phyloP scores from a whole-genome alignment of 2,329 filamentous ascomycete species.

The Claviceps sp. region DNA sequence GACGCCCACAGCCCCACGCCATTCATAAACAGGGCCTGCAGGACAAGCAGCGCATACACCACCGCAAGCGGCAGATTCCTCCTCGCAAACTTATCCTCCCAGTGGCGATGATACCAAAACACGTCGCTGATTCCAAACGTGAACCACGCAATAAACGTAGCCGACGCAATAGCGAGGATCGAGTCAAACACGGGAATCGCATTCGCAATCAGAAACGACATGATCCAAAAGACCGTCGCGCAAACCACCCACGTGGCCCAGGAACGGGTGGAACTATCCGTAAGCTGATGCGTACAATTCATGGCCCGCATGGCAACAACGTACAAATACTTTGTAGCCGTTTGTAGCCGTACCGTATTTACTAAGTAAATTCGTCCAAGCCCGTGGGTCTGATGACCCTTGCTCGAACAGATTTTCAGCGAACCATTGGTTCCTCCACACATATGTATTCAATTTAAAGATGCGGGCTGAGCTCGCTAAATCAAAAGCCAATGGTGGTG shows the following conservation, averaged over 20 bases:
- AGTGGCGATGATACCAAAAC: constrained; percentile 24
- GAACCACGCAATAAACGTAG: constrained; percentile 23
- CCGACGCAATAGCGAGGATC: constrained; percentile 22
- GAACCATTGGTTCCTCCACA: too few species aligned
- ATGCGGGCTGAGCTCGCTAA: too few species aligned
- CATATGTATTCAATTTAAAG: too few species aligned
- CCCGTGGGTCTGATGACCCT: too few species aligned
- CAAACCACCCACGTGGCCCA: constrained; percentile 23
- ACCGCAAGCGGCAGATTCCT: constrained; percentile 2
- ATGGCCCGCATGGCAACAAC: constrained; percentile 1
- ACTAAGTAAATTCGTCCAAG: too few species aligned
- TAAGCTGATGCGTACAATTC: constrained; percentile 20
- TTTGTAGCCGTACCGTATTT: too few species aligned
- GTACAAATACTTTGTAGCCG: too few species aligned
- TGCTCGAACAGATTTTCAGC: too few species aligned
- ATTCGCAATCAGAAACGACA: constrained; percentile 22
- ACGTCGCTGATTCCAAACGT: constrained; percentile 22
- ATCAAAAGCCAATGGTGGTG: too few species aligned
- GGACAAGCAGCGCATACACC: constrained; percentile 17
- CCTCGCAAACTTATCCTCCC: constrained; percentile 12
- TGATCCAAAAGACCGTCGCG: constrained; percentile 20
- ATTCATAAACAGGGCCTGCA: constrained; percentile 22
- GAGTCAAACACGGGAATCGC: constrained; percentile 25
- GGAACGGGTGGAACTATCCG: constrained; percentile 17
- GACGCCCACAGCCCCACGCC: constrained; percentile 22